Conservation (phyloP, 352 stramenopile genomes). For the Globisporangium camurandrum region DNA sequence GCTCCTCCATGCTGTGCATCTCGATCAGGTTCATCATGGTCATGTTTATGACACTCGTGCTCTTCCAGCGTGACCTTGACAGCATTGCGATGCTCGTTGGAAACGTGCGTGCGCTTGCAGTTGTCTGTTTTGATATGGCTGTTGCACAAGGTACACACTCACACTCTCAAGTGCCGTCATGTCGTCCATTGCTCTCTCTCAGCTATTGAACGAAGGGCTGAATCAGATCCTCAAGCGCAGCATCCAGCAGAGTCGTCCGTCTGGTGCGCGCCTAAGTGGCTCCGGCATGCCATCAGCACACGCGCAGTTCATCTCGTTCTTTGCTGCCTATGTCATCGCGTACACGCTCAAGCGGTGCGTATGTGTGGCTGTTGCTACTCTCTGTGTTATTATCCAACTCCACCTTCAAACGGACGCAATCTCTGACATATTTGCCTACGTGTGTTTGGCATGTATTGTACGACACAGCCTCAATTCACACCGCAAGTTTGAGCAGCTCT, state of each 20-base stretch:
- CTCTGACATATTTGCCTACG: no score
- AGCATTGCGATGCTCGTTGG: conserved; percentile 60
- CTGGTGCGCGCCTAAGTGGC: conserved; percentile 54
- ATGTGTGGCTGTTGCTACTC: neutral
- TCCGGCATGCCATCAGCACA: conserved; percentile 76
- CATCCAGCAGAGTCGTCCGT: conserved; percentile 61
- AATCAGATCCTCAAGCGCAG: conserved; percentile 77
- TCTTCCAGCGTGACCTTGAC: conserved; percentile 76
- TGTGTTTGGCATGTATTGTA: neutral
- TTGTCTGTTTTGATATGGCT: no score
- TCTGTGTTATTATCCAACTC: neutral
- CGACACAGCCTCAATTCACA: conserved; percentile 44
- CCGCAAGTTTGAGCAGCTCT: conserved; percentile 44
- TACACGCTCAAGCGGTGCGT: conserved; percentile 61
- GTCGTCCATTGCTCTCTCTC: neutral
- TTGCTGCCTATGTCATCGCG: conserved; percentile 54
- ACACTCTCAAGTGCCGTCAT: neutral
- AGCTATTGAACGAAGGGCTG: conserved; percentile 65
- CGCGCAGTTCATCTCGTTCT: conserved; percentile 79
- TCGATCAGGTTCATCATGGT: conserved; percentile 70
- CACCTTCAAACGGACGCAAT: no score
- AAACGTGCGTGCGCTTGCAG: conserved; percentile 40
- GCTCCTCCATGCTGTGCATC: neutral
- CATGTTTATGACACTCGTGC: conserved; percentile 71
- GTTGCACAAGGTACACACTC: neutral